phyloP scores from a whole-genome alignment of 257 asterid genomes.

The Fraxinus quadrangulata region DNA sequence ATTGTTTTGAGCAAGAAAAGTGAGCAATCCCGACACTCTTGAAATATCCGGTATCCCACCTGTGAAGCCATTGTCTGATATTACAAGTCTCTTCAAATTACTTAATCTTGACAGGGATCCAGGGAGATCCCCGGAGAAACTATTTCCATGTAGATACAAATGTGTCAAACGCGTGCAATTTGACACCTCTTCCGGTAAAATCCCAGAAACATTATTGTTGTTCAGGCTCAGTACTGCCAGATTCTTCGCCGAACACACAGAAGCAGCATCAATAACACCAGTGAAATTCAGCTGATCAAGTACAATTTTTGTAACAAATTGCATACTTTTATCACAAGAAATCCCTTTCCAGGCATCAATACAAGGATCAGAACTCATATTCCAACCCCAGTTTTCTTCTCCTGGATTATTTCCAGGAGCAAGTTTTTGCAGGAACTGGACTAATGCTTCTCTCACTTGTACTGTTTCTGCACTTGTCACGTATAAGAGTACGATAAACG shows the following conservation, averaged over 20 bases:
- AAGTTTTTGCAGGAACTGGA: constrained; percentile 52
- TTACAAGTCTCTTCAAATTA: constrained; percentile 49
- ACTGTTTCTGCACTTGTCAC: constrained; percentile 46
- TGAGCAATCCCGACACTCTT: constrained; percentile 59
- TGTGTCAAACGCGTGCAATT: constrained; percentile 57
- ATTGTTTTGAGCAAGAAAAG: constrained; percentile 60
- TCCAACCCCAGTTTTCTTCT: constrained; percentile 61
- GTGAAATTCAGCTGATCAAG: constrained; percentile 50
- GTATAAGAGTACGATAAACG: constrained; percentile 27
- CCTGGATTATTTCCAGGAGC: constrained; percentile 34
- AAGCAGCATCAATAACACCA: constrained; percentile 53
- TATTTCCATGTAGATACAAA: constrained; percentile 49
- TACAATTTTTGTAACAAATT: constrained; percentile 47
- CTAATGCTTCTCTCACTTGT: constrained; percentile 46
- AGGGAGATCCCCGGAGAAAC: constrained; percentile 54
- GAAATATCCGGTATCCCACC: constrained; percentile 63
- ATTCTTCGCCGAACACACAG: constrained; percentile 42
- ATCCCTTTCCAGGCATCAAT: constrained; percentile 58
- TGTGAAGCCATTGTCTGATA: constrained; percentile 56
- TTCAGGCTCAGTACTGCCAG: constrained; percentile 61
- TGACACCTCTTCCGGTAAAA: constrained; percentile 50
- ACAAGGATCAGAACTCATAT: constrained; percentile 67
- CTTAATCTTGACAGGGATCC: constrained; percentile 43
- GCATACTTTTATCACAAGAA: constrained; percentile 32
- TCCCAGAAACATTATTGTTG: constrained; percentile 46